Evolutionary conservation across 768 basidiomycete genomes (phyloP).

Genomic region (Gymnopilus junonius): DNA sequence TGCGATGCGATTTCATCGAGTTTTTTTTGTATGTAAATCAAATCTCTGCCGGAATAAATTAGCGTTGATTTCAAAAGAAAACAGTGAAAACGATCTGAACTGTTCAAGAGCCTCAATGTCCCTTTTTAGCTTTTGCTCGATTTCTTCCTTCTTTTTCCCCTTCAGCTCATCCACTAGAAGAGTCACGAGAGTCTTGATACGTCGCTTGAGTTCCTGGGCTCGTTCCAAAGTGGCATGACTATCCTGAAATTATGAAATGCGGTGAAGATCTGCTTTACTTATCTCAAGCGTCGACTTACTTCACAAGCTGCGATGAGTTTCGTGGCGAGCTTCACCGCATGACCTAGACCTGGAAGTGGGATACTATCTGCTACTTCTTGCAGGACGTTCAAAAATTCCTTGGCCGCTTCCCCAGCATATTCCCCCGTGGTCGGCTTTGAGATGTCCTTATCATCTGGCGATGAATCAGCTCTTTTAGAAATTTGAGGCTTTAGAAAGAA

Average conservation of each 20-base stretch:
- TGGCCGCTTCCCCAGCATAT: neutral
- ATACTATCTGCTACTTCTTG: neutral
- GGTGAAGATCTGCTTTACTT: neutral
- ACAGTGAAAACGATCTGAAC: neutral
- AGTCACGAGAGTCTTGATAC: neutral
- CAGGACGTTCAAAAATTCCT: neutral
- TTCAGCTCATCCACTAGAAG: neutral
- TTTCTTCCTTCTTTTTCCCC: neutral
- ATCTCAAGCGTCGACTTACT: neutral
- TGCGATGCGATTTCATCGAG: neutral
- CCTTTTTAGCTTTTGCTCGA: neutral
- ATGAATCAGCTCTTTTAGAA: neutral
- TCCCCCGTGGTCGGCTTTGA: neutral
- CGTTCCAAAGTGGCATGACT: neutral
- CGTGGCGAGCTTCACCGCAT: neutral
- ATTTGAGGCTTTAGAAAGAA: neutral
- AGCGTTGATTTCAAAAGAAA: neutral
- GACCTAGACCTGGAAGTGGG: neutral
- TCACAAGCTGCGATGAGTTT: neutral
- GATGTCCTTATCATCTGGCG: neutral
- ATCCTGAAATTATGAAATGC: neutral
- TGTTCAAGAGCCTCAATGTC: neutral
- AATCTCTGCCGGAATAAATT: neutral
- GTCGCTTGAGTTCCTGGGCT: neutral
- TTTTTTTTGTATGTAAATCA: conserved; percentile 3